Base-by-base conservation (phyloP, 2,329 filamentous ascomycete species). In the Alternaria solani region DNA sequence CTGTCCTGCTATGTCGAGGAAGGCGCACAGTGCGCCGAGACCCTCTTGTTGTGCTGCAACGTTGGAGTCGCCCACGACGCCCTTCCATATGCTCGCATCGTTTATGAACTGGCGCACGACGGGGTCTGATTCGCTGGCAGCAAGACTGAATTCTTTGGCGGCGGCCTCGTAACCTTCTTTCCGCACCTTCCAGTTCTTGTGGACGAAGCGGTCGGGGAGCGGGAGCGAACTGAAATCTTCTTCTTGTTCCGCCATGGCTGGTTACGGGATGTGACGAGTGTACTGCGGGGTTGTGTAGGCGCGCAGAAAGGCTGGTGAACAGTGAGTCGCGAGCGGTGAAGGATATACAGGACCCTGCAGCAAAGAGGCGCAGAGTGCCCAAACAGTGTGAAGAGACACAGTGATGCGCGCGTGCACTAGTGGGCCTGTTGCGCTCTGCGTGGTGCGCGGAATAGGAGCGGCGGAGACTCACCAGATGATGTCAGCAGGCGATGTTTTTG, bases 131-230 rank as follows among this genome's bases (percentile, higher is more conserved):
- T 98, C 94, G 80, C 94, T 90, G 62, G 92, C 89, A 6, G 94
- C 93, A 59, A 87, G 84, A 76, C 93, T 90, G 78, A 99, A 98
- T 68, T 90, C 87, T 79, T 95, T 94, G 41, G 91, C 88, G 20
- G 93, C 94, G 68, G 95, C 93, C 84, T 99, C 95, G 77, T 98
- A 99, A 54, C 89, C 95, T 75, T 88, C 89, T 82, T 99, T 99
- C 74, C 95, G 88, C 42, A 96, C 94, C 86, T 99, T 99, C 95
- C 95, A 99, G 74, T 91, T 88, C 91, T 96, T 96, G 84, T 96
- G 93, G 55, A 87, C 84, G 81, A 94, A 96, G 76, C 92, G 88
- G 65, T 96, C 93, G 44, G 88, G 84, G 57, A 96, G 80, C 43
- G 93, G 91, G 63, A 96, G 82, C 66, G 90, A 87, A 80, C 88